Evolutionary conservation across 768 basidiomycete species (phyloP), one percentile per base, ranked within the genome.

Genomic region (Coprinellus aureogranulatus): DNA sequence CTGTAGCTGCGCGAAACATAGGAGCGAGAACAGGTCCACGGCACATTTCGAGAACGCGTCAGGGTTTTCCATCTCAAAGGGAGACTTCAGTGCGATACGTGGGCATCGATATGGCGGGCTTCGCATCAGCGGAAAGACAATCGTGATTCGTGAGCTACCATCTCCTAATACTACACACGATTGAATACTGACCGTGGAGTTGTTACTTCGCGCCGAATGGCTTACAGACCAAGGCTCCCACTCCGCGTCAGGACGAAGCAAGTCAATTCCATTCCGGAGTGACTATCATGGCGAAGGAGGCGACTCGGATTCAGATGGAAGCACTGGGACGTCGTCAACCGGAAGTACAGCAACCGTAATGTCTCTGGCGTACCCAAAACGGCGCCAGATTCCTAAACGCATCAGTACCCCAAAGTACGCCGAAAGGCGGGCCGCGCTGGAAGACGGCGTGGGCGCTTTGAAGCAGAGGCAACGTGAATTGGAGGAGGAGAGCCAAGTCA

Each of bases 41-140:
- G n/a, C 30, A 14, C 50, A 52, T 11, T 52, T 52, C 22, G 50
- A 52, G 30, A 52, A 30, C 25, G 50, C 50, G 9, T 52, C 50
- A 6, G 23, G 23, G 18, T 52, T 52, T 16, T 20, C 16, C n/a
- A 52, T 52, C 4, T 11, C 31, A 18, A 52, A 52, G 22, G 50
- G 50, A 3, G 50, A 52, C 50, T 52, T 52, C n/a, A 52, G 50
- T 34, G 50, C 50, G 20, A 52, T 52, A 20, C 50, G 30, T 30
- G 50, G 50, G 18, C 50, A 52, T 39, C 50, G 50, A 34, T 52
- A 52, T 39, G 50, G 50, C 1, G 50, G 28, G 10, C 34, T 52
- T 16, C 50, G 44, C 28, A 42, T 54, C 40, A 45, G 37, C 3
- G 42, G 53, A 4, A 54, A 42, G 40, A 42, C 40, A 12, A 40